phyloP scores from a whole-genome alignment of 2,329 filamentous ascomycete genomes.

The Ciborinia camelliae region DNA sequence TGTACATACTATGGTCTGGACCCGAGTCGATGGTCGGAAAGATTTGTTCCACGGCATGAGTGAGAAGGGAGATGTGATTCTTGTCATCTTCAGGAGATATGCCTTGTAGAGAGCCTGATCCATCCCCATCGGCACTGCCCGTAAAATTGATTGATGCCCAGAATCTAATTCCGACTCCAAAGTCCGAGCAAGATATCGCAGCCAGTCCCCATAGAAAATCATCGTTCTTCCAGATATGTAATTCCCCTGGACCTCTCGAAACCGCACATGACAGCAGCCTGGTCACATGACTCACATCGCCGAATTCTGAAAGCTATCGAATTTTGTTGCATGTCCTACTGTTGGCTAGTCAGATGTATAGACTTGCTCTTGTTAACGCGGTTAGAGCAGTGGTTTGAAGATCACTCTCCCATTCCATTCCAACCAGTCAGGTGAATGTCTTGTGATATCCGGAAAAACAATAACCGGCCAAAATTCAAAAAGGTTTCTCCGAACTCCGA shows the following conservation, averaged over 20 bases:
- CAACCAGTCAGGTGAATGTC: neutral
- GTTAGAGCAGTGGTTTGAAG: no score
- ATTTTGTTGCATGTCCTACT: constrained; percentile 16
- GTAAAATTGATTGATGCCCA: neutral
- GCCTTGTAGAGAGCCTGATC: constrained; percentile 9
- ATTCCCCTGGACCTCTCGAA: no score
- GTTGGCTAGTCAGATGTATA: constrained; percentile 8
- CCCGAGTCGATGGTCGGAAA: constrained; percentile 10
- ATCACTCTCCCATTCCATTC: neutral
- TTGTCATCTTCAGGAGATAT: constrained; percentile 6
- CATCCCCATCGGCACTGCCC: constrained; percentile 11
- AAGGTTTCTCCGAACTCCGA: neutral
- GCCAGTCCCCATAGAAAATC: neutral
- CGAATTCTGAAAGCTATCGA: neutral
- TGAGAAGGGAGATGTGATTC: constrained; percentile 15
- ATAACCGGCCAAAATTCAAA: neutral
- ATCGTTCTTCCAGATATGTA: neutral
- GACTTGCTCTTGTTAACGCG: neutral
- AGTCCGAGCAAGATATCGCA: neutral
- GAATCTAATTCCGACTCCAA: neutral
- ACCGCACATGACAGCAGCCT: no score
- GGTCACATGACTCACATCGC: neutral
- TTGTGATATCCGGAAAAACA: neutral
- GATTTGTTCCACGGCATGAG: neutral
- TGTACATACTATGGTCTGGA: constrained; percentile 4